Conservation (phyloP, 805 yeast genomes). For the Middelhovenomyces tepae region DNA sequence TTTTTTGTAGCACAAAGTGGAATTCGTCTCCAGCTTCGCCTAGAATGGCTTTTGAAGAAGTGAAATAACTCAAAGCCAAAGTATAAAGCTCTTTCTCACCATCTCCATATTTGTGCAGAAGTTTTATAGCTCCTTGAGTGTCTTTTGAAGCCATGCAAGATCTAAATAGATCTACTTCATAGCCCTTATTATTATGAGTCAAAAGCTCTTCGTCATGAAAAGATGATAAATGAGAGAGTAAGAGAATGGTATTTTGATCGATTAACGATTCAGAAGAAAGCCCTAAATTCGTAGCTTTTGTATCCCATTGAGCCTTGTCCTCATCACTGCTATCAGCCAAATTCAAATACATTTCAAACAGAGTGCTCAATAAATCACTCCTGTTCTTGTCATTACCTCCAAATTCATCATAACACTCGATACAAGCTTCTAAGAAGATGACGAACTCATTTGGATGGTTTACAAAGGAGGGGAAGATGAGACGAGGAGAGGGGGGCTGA, state of each 20-base stretch:
- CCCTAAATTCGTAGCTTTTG: constrained; percentile 51
- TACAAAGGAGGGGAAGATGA: constrained; percentile 81
- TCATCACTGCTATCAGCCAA: constrained; percentile 38
- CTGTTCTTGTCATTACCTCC: constrained; percentile 66
- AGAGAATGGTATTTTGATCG: constrained; percentile 46
- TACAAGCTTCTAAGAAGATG: constrained; percentile 83
- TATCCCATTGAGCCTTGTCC: constrained; percentile 47
- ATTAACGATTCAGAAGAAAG: constrained; percentile 39
- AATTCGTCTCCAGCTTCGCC: constrained; percentile 44
- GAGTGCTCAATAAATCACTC: constrained; percentile 63
- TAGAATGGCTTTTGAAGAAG: constrained; percentile 46
- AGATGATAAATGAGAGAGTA: constrained; percentile 45
- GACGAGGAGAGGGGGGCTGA: constrained; percentile 82
- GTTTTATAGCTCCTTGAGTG: constrained; percentile 44
- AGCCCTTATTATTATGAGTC: constrained; percentile 28
- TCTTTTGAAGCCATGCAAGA: constrained; percentile 53
- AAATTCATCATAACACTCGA: constrained; percentile 65
- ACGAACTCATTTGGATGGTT: constrained; percentile 83
- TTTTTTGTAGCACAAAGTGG: constrained; percentile 42
- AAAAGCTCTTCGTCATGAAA: constrained; percentile 24
- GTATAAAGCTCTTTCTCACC: constrained; percentile 57
- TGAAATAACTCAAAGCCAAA: constrained; percentile 53
- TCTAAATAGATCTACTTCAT: constrained; percentile 58
- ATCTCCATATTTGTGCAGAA: constrained; percentile 52
- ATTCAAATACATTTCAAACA: constrained; percentile 72